A percentile compares a stretch with the other conserved stretches of the same genome.
Evolutionary conservation across 768 basidiomycete genomes (phyloP).

Genomic region (Russula sp.): DNA sequence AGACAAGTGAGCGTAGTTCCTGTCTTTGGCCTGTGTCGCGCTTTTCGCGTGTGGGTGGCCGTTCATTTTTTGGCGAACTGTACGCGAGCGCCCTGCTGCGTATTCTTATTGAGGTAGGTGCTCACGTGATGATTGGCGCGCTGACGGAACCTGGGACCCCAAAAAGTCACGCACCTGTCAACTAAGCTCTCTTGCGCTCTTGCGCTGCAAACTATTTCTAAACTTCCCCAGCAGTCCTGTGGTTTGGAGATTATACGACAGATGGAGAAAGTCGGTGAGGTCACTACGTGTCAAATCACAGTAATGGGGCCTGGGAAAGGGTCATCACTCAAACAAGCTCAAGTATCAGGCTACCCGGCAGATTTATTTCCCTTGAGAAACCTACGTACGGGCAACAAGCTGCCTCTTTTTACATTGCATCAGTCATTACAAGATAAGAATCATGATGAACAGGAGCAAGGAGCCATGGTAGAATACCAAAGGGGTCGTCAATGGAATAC

Average conservation of each 20-base stretch:
- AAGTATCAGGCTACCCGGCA: not conserved
- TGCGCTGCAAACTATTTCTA: not conserved
- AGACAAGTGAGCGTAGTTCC: slow-evolving; percentile 73
- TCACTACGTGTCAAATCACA: not conserved
- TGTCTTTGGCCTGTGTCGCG: slow-evolving; percentile 71
- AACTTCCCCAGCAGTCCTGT: not conserved
- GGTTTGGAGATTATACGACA: not conserved
- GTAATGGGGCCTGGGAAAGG: not conserved
- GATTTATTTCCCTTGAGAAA: not conserved
- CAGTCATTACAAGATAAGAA: slow-evolving; percentile 13
- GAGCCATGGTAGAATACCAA: slow-evolving; percentile 5
- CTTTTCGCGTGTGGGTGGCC: slow-evolving; percentile 38
- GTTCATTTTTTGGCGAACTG: slow-evolving; percentile 11
- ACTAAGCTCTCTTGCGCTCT: not conserved
- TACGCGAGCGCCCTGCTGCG: too few species aligned
- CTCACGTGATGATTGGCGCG: slow-evolving; percentile 11
- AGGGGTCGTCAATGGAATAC: slow-evolving; percentile 5
- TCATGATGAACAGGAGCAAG: slow-evolving; percentile 7
- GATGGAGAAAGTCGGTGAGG: not conserved
- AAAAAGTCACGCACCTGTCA: not conserved
- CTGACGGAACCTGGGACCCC: not conserved
- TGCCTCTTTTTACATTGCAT: slow-evolving; percentile 12
- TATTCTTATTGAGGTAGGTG: not conserved
- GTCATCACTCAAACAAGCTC: not conserved
- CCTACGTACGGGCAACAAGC: slow-evolving; percentile 4